Base-by-base conservation (phyloP, 805 yeast genomes). In the Ogataea naganishii region DNA sequence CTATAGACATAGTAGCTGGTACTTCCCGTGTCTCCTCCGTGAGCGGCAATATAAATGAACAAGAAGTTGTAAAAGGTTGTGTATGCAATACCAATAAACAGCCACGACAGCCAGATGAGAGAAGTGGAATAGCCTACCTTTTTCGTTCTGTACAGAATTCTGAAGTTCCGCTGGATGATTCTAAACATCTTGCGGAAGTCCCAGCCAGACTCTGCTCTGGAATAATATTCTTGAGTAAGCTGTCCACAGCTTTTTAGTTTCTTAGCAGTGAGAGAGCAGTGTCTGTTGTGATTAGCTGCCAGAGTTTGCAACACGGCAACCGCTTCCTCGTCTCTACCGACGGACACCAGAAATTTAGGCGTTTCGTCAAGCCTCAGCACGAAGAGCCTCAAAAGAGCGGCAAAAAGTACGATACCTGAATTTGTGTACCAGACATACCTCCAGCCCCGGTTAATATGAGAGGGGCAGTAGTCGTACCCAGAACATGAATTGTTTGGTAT, bases 391-490 rank as follows among this genome's bases (percentile, higher is more conserved):
- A 66, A 51, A 31, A 70, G 42, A 6, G 72, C 72, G 37, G 64
- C 62, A 38, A 62, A 55, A 17, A 64, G 33, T 3, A 75, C 75
- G 33, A 74, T 51, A 4, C 67, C 75, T 10, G 76, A 71, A 43
- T 71, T 63, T n/a, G 66, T 58, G 45, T 61, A 71, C 60, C 72
- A 68, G 29, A 62, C 57, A 48, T 75, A 75, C 43, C 81, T 51
- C 80, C 81, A 75, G 30, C 81, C 81, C 53, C 66, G 61, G 48
- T 75, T 75, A 20, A 55, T 46, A 10, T 42, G 34, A 7, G 68
- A 56, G 18, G 59, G 57, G 46, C 81, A 74, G 23, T 54, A 25
- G n/a, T 46, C 60, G 7, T 47, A 46, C 51, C 59, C 44, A 13
- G 53, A 47, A 44, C 80, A 72, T 4, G 72, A 64, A 36, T 57